Conservation (phyloP, 352 stramenopile species). For the Phytophthora tubulina region DNA sequence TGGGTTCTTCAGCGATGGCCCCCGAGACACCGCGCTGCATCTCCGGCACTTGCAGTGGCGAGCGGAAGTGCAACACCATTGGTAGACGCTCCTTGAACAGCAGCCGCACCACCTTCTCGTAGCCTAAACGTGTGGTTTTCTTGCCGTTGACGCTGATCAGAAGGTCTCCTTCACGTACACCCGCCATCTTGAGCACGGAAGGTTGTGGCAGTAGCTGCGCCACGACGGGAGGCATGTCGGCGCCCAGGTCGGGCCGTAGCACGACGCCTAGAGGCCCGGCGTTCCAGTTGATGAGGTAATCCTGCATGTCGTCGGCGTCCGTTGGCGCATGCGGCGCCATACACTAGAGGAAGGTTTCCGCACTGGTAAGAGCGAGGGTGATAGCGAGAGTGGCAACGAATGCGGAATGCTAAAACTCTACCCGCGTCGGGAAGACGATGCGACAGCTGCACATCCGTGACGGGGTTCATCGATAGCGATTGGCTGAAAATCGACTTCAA, state of each 20-base stretch:
- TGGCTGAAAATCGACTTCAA: conserved; percentile 21
- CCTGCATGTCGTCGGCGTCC: conserved; percentile 46
- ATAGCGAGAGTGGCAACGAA: neutral
- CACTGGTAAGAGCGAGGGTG: conserved; percentile 1
- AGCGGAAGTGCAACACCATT: conserved; percentile 83
- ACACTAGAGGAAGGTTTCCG: conserved; percentile 3
- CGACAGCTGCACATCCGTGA: conserved; percentile 1
- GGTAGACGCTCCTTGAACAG: conserved; percentile 83
- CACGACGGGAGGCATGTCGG: conserved; percentile 84
- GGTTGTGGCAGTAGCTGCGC: conserved; percentile 74
- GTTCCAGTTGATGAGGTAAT: conserved; percentile 91
- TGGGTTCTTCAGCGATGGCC: conserved; percentile 27
- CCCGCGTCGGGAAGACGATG: neutral
- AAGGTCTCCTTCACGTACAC: conserved; percentile 71
- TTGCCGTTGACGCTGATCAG: conserved; percentile 86
- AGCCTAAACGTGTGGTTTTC: conserved; percentile 76
- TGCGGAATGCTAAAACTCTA: conserved; percentile 2
- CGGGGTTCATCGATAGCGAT: conserved; percentile 18
- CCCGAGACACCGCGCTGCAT: conserved; percentile 20
- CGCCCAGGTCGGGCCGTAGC: conserved; percentile 71
- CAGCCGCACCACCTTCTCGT: conserved; percentile 80
- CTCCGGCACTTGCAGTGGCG: conserved; percentile 42
- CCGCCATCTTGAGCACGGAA: conserved; percentile 78
- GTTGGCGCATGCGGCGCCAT: conserved; percentile 21
- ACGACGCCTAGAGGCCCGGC: conserved; percentile 79